phyloP scores from a whole-genome alignment of 371 early-diverging fungal species.

The Haplosporangium sp. region DNA sequence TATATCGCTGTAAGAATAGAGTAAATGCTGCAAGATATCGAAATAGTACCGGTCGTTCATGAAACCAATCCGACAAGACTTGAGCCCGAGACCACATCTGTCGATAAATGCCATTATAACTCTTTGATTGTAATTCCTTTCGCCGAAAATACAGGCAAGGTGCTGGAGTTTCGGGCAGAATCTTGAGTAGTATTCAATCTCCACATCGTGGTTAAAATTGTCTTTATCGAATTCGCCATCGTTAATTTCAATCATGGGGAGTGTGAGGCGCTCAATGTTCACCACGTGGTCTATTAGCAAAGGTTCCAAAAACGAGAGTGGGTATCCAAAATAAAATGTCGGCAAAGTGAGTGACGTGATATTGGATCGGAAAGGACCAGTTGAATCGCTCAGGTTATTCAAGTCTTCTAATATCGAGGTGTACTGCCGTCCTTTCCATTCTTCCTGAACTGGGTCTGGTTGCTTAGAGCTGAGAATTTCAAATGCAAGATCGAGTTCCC shows the following conservation, averaged over 20 bases:
- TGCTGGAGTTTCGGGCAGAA: neutral
- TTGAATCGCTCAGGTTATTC: too few species aligned
- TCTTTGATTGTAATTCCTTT: too few species aligned
- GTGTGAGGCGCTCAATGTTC: neutral
- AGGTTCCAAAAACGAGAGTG: neutral
- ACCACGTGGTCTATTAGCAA: neutral
- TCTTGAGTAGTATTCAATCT: too few species aligned
- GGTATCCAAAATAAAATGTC: neutral
- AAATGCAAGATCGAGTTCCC: too few species aligned
- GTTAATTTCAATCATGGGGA: neutral
- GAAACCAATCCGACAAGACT: neutral
- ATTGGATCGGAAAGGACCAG: neutral
- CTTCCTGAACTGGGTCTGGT: too few species aligned
- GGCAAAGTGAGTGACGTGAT: neutral
- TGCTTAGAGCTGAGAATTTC: too few species aligned
- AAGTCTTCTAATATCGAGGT: too few species aligned
- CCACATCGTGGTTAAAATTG: neutral
- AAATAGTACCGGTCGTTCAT: neutral
- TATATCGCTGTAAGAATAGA: too few species aligned
- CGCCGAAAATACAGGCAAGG: neutral
- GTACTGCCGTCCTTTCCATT: too few species aligned
- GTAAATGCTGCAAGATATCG: neutral
- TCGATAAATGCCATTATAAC: too few species aligned
- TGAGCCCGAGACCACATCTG: neutral
- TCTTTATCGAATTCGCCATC: neutral